A percentile compares a stretch with the other conserved stretches of the same genome.
Evolutionary conservation across 2,329 filamentous ascomycete genomes (phyloP).

Genomic region (Purpureocillium takamizusanense): DNA sequence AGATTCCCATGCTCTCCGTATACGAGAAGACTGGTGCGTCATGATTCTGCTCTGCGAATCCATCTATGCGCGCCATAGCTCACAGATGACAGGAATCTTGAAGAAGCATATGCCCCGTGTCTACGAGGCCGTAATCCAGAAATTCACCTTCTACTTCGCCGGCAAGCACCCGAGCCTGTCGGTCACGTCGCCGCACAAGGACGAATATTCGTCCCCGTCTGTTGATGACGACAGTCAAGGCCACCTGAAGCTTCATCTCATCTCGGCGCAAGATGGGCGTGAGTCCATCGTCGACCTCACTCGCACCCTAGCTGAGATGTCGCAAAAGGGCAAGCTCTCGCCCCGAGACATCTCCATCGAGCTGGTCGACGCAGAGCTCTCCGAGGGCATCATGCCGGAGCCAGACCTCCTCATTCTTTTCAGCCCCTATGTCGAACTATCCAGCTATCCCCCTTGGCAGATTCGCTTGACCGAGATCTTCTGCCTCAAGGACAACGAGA

Average conservation of each 20-base stretch:
- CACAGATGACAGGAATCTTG: slow-evolving; percentile 57
- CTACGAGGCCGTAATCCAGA: slow-evolving; percentile 69
- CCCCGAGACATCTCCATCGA: slow-evolving; percentile 76
- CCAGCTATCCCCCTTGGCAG: slow-evolving; percentile 96
- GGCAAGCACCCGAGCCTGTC: slow-evolving; percentile 62
- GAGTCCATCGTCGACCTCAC: slow-evolving; percentile 94
- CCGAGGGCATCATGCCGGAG: slow-evolving; percentile 70
- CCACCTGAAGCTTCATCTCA: slow-evolving; percentile 58
- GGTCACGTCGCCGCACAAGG: slow-evolving; percentile 33
- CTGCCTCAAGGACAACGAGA: slow-evolving; percentile 63
- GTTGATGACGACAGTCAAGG: slow-evolving; percentile 22
- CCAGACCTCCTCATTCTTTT: slow-evolving; percentile 88
- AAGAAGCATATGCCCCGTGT: slow-evolving; percentile 85
- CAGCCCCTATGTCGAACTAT: slow-evolving; percentile 70
- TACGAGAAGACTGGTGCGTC: slow-evolving; percentile 78
- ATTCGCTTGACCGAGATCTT: slow-evolving; percentile 92
- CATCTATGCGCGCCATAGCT: slow-evolving; percentile 3
- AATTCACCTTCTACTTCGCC: slow-evolving; percentile 83
- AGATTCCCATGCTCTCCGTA: slow-evolving; percentile 78
- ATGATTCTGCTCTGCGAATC: neutral
- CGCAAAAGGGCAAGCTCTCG: slow-evolving; percentile 75
- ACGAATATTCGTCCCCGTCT: slow-evolving; percentile 20
- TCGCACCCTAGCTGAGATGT: slow-evolving; percentile 90
- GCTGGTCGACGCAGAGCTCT: slow-evolving; percentile 82
- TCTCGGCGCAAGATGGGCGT: slow-evolving; percentile 81